phyloP scores from a whole-genome alignment of 306 rosid genomes.

The Corylus avellana region DNA sequence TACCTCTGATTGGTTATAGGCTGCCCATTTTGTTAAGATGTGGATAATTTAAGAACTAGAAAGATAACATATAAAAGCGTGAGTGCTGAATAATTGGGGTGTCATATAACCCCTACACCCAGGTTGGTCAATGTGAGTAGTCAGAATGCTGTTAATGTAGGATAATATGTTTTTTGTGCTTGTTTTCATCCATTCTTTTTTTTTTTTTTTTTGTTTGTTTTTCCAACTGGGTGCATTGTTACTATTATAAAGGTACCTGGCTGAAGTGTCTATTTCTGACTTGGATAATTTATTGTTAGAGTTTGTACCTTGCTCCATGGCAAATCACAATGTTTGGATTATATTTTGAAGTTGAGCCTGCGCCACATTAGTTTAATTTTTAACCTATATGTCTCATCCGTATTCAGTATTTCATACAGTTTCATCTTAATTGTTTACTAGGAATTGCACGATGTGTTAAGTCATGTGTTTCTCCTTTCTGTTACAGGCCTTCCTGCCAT shows the following conservation, averaged over 20 bases:
- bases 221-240: neutral
- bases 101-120: neutral
- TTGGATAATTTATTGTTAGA: neutral
- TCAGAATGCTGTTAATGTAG: neutral
- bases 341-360: neutral
- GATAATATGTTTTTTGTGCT: neutral
- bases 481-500: conserved; percentile 84
- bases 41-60: neutral
- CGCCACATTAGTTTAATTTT: neutral
- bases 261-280: neutral
- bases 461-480: conserved; percentile 21
- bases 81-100: neutral
- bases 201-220: neutral
- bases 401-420: neutral
- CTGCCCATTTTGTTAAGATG: neutral
- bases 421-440: neutral
- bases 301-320: neutral
- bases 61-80: neutral
- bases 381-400: neutral
- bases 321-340: neutral
- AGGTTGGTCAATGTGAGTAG: neutral
- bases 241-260: neutral
- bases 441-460: neutral
- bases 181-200: neutral
- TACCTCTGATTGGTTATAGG: neutral